Conservation (phyloP, 148 eudicot genomes). For the Fagopyrum homotropicum region DNA sequence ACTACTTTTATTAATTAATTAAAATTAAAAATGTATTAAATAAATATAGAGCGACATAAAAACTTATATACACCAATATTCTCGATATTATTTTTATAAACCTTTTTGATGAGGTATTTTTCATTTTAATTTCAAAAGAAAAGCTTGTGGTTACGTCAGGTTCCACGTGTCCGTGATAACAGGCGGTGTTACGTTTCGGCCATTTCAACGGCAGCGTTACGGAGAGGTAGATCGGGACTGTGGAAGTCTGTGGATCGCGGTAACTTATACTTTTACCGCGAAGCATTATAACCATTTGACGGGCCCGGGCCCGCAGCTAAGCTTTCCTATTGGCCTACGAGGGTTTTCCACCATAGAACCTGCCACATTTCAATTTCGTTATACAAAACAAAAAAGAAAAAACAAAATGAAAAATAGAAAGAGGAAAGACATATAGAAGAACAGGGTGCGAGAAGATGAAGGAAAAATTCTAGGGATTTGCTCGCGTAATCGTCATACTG, state of each 20-base stretch:
- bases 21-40: no score
- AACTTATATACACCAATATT: no score
- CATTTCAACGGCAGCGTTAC: neutral
- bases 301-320: neutral
- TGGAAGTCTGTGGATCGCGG: slow-evolving; percentile 1
- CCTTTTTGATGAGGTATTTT: neutral
- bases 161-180: neutral
- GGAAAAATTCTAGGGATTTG: slow-evolving; percentile 11
- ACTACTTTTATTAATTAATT: no score
- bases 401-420: neutral
- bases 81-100: no score
- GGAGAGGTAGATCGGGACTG: neutral
- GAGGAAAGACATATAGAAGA: slow-evolving; percentile 8
- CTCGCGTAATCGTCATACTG: neutral
- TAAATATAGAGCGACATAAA: no score
- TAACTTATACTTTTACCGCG: neutral
- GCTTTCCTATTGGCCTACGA: slow-evolving; percentile 1
- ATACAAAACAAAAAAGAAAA: neutral
- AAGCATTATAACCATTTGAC: neutral
- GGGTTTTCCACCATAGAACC: slow-evolving; percentile 4
- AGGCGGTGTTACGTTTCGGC: neutral
- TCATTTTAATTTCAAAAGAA: neutral
- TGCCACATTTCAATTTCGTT: neutral
- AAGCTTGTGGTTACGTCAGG: neutral
- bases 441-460: neutral